phyloP scores from a whole-genome alignment of 441 rosid genomes.

The Aleurites moluccanus region DNA sequence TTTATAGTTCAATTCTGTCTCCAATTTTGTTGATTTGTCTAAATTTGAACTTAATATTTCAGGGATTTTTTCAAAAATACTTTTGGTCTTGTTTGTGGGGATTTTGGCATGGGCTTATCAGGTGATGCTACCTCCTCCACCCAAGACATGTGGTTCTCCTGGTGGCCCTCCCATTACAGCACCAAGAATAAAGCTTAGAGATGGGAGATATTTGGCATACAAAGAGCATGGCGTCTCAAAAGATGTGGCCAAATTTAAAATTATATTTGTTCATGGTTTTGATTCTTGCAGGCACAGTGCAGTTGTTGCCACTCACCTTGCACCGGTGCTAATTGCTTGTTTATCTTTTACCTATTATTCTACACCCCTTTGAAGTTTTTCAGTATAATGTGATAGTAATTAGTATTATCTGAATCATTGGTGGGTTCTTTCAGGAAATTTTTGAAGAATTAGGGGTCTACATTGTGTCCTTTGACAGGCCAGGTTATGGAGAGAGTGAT shows the following conservation, averaged over 20 bases:
- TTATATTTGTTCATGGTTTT: constrained; percentile 56
- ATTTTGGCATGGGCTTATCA: constrained; percentile 49
- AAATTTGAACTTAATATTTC: constrained; percentile 13
- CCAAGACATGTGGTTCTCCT: constrained; percentile 55
- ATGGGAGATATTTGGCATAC: constrained; percentile 77
- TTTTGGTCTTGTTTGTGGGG: constrained; percentile 38
- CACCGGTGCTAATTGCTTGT: constrained; percentile 40
- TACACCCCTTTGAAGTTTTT: constrained; percentile 1
- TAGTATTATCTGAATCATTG: not conserved
- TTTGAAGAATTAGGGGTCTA: constrained; percentile 41
- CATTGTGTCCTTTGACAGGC: constrained; percentile 52
- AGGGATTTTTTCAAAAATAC: constrained; percentile 36
- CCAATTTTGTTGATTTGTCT: not conserved
- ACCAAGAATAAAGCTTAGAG: constrained; percentile 62
- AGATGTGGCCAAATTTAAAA: constrained; percentile 55
- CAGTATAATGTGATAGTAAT: not conserved
- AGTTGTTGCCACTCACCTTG: constrained; percentile 29
- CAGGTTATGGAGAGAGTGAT: constrained; percentile 66
- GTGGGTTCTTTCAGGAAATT: constrained; percentile 43
- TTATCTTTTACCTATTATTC: not conserved
- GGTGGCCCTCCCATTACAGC: constrained; percentile 71
- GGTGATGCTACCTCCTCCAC: constrained; percentile 48
- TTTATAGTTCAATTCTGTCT: not conserved
- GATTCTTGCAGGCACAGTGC: constrained; percentile 43
- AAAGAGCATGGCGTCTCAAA: constrained; percentile 62